phyloP scores from a whole-genome alignment of 148 eudicot species.

The Rhododendron ferrugineum region DNA sequence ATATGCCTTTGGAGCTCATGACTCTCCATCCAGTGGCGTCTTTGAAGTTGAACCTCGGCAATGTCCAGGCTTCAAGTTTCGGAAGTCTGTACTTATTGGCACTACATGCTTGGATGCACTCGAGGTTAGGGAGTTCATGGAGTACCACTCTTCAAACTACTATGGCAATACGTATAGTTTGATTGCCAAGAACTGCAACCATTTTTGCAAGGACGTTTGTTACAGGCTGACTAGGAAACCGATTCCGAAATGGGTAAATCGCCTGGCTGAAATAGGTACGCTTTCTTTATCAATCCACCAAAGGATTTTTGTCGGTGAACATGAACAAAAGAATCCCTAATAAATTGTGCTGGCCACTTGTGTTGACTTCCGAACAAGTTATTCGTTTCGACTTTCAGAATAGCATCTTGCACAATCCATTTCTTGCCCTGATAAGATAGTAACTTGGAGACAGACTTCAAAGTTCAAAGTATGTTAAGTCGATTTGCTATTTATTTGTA shows the following conservation, averaged over 20 bases:
- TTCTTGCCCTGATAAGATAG: not conserved
- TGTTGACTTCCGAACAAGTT: not conserved
- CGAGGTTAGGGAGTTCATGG: slow-evolving; percentile 80
- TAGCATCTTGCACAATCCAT: not conserved
- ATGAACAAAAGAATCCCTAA: not conserved
- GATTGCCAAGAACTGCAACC: slow-evolving; percentile 84
- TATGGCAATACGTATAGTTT: slow-evolving; percentile 87
- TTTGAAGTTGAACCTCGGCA: slow-evolving; percentile 91
- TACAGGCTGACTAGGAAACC: slow-evolving; percentile 62
- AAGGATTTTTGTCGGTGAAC: not conserved
- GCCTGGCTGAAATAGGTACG: slow-evolving; percentile 77
- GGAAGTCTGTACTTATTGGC: slow-evolving; percentile 71
- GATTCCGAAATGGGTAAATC: slow-evolving; percentile 88
- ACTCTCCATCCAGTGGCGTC: slow-evolving; percentile 74
- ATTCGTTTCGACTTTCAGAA: not conserved
- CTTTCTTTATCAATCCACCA: not conserved
- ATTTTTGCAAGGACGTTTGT: slow-evolving; percentile 83
- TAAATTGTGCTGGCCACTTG: not conserved
- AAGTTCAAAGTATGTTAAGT: not conserved
- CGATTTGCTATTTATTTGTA: not conserved
- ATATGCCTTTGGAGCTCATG: slow-evolving; percentile 97
- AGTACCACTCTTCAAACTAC: slow-evolving; percentile 61
- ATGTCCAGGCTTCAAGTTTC: slow-evolving; percentile 87
- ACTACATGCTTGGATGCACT: slow-evolving; percentile 57
- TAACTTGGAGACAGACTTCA: not conserved